Conservation (phyloP, 192 early-diverging fungal genomes). For the Backusella morwellensis region DNA sequence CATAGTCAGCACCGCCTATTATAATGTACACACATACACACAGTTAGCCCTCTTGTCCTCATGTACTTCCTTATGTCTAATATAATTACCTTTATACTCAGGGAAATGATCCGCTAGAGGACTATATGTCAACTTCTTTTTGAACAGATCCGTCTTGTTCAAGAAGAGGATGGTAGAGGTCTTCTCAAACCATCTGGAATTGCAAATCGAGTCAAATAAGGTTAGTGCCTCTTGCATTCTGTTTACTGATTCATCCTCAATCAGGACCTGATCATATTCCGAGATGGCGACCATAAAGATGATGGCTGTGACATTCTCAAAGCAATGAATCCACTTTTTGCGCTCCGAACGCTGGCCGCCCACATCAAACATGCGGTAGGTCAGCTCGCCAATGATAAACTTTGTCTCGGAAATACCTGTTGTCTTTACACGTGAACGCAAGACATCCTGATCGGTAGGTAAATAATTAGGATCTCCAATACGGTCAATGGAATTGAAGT, state of each 20-base stretch:
- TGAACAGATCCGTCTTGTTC: constrained; percentile 97
- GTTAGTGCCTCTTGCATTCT: constrained; percentile 96
- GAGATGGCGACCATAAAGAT: constrained; percentile 41
- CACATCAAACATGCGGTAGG: constrained; percentile 45
- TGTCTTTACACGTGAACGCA: constrained; percentile 92
- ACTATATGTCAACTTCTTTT: constrained; percentile 78
- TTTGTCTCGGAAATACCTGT: constrained; percentile 96
- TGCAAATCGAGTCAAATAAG: constrained; percentile 96
- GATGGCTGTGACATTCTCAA: constrained; percentile 39
- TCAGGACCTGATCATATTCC: constrained; percentile 40
- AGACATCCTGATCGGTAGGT: constrained; percentile 91
- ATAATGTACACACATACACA: background rate
- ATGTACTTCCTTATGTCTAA: too few relatives aligned
- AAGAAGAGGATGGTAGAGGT: constrained; percentile 96
- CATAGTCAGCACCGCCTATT: constrained; percentile 63
- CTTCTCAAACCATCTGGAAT: constrained; percentile 93
- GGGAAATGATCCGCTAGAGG: constrained; percentile 87
- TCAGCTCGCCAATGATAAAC: constrained; percentile 87
- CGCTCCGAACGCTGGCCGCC: constrained; percentile 40
- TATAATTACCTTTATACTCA: constrained; percentile 63
- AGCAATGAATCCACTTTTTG: constrained; percentile 41
- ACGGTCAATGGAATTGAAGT: constrained; percentile 88
- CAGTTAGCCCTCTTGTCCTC: background rate
- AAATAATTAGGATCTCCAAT: constrained; percentile 83
- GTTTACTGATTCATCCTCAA: constrained; percentile 70